Conservation (phyloP, 306 rosid species). For the apple (Malus domestica) region ASM211411v1 NC_041795.1:34321001-34321500, state of each 20-base stretch:
- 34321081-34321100: no score
- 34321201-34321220: background rate
- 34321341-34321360: background rate
- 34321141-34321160: no score
- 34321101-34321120: no score
- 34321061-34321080: background rate
- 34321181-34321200: no score
- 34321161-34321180: no score
- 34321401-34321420: background rate
- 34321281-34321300: background rate
- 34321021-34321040: background rate
- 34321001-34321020: no score
- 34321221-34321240: background rate
- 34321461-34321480: background rate
- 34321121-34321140: background rate
- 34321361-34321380: background rate
- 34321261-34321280: background rate
- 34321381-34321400: background rate
- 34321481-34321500: background rate
- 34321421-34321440: background rate
- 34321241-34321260: background rate
- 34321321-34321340: background rate
- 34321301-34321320: background rate
- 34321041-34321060: slow-evolving; percentile 13
- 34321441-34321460: background rate